Conservation (phyloP, 805 yeast genomes). For the Cyberlindnera saturnus region DNA sequence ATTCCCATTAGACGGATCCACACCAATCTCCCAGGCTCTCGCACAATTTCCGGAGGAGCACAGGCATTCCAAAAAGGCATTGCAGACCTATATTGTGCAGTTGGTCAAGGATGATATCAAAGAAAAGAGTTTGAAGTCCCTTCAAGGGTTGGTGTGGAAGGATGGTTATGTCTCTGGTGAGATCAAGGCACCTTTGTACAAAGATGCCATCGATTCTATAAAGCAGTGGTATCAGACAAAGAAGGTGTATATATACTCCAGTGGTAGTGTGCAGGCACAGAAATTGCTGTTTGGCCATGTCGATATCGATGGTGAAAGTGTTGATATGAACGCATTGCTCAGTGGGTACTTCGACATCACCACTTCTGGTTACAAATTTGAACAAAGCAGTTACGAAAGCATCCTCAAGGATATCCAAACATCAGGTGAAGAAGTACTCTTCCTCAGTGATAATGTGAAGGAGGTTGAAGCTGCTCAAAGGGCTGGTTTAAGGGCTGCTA, state of each 20-base stretch:
- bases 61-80: conserved; percentile 21
- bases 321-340: conserved; percentile 49
- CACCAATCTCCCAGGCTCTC: conserved; percentile 19
- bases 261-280: conserved; percentile 88
- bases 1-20: conserved; percentile 23
- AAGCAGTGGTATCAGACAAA: conserved; percentile 30
- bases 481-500: conserved; percentile 52
- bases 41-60: conserved; percentile 18
- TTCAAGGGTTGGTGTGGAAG: conserved; percentile 84
- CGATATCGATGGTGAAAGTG: conserved; percentile 28
- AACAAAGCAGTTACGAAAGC: conserved; percentile 46
- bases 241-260: conserved; percentile 70
- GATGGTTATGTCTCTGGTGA: conserved; percentile 74
- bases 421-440: conserved; percentile 37
- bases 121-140: conserved; percentile 65
- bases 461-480: conserved; percentile 73
- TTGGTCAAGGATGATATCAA: conserved; percentile 67
- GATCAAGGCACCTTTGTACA: conserved; percentile 68
- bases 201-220: conserved; percentile 62
- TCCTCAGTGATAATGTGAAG: conserved; percentile 72
- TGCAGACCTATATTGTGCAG: conserved; percentile 43
- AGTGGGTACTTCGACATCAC: conserved; percentile 79
- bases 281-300: conserved; percentile 69
- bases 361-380: conserved; percentile 71
- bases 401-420: conserved; percentile 42